Base-by-base conservation (phyloP, 1,139 yeast genomes). In the Geotrichum aggregatum region DNA sequence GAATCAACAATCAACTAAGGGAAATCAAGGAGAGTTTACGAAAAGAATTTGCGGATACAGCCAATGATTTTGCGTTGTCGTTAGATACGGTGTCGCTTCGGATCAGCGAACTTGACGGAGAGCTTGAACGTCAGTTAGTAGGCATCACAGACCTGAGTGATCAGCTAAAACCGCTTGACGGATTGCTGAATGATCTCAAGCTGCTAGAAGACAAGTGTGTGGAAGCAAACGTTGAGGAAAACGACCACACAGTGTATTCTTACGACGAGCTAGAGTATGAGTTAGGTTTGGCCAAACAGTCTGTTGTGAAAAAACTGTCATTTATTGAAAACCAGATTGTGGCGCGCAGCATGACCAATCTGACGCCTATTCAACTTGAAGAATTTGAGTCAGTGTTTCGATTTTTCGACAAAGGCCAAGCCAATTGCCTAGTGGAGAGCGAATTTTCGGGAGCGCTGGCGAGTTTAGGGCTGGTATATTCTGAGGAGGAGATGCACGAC, bases 21-120 rank as follows among this genome's bases (percentile, higher is more conserved):
- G 63, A 63, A 24, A 65, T 72, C 50, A 70, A 71, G 46, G 67
- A 73, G 35, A 77, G 76, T 55, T 71, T 88, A 53, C 61, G 69
- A 46, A 58, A 62, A 11, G 82, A 78, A 50, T 77, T 82, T 58
- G 73, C 72, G 0, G 66, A 66, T 19, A 63, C 64, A 3, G 75
- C 75, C 14, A 71, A 72, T 52, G 66, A 68, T 31, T 59, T 72
- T 49, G 65, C 74, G 3, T 55, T 60, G 36, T 60, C 64, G 42
- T 55, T 71, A 14, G 65, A 67, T 33, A 63, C 64, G 1, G 63
- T 68, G 1, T 64, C 72, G 1, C 46, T 64, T 36, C 60, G 63
- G 22, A 65, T 71, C 28, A 61, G 68, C 19, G 65, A 63, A 13
- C 56, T 72, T 33, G 70, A 69, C 18, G 76, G 75, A 10, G 73